These are phyloP conservation scores for Erythrophleum ivorense DNA, from an alignment of 331 rosid species.

Conservation along the genomic window DNA sequence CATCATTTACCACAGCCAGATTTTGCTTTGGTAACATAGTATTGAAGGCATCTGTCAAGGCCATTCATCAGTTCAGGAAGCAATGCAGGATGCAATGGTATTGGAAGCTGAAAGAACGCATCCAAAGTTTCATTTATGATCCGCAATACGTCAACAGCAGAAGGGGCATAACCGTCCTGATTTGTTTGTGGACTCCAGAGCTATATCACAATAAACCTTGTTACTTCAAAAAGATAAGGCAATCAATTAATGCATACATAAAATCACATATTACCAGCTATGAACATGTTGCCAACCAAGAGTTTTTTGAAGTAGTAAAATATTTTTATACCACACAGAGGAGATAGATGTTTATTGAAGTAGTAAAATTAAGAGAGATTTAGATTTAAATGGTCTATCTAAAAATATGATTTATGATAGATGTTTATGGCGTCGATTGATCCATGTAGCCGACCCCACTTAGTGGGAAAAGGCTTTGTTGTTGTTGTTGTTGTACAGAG, in stretches of 20 bases:
- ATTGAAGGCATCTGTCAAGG: constrained; percentile 94
- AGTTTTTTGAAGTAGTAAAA: not conserved
- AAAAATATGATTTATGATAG: no score
- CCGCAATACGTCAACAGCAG: constrained; percentile 93
- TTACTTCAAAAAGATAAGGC: constrained; percentile 40
- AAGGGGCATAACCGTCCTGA: constrained; percentile 87
- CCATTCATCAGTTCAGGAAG: constrained; percentile 95
- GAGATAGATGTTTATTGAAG: no score
- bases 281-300: not conserved
- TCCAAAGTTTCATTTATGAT: constrained; percentile 85
- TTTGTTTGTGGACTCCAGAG: constrained; percentile 75
- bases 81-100: constrained; percentile 93
- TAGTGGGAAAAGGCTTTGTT: no score
- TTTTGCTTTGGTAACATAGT: constrained; percentile 75
- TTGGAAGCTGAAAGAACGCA: constrained; percentile 94
- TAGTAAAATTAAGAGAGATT: no score
- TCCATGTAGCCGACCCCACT: no score
- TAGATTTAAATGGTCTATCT: no score
- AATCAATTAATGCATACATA: constrained; percentile 28
- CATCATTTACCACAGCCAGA: constrained; percentile 86
- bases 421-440: no score
- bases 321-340: not conserved
- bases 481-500: no score
- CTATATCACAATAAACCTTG: constrained; percentile 56
- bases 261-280: not conserved